Evolutionary conservation across 345 rosid genomes (phyloP), one percentile per base, ranked within the genome.

Genomic region (Populus alba): DNA sequence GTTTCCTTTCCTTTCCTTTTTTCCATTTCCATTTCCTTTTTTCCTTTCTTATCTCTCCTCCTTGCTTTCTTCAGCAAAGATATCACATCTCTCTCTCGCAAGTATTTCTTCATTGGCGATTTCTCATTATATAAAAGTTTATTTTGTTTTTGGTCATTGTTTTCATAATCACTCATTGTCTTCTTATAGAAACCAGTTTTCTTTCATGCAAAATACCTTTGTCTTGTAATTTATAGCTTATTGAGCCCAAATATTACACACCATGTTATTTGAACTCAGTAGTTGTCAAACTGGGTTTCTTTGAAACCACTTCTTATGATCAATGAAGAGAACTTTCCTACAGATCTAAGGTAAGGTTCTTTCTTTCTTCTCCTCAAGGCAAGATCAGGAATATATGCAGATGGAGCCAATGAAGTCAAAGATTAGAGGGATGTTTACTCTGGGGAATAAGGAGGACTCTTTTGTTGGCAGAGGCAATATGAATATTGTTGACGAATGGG

Each of bases 331-430:
- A 59, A 29, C n/a, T 3, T 65, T 53, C 35, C 33, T n/a, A 31
- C 25, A 79, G 69, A 79, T 79, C 73, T 57, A 43, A 39, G n/a
- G 18, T 13, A 35, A 65, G 39, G 6, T 71, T 55, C 62, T 68
- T 77, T 41, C 37, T 69, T 55, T 70, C 8, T 7, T 63, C 43
- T 35, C 33, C 17, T 59, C 29, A 59, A 59, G 43, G 22, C 39
- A 57, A 37, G 65, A 45, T 49, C 57, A 53, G 23, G 47, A 33
- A 15, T 37, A 15, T 25, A 37, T 41, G 55, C 66, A 49, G 38
- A 73, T 43, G 73, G 84, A 72, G 70, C 57, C 73, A 39, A 62
- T 79, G 75, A 75, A 71, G 38, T 71, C 83, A 67, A 82, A 71
- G 65, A 53, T 75, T 41, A 38, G 63, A 59, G 76, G 62, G 75